Percentiles rank a stretch among this genome's conserved stretches.
Evolutionary conservation across 306 rosid genomes (phyloP).

Genomic region (Arachis hypogaea): DNA sequence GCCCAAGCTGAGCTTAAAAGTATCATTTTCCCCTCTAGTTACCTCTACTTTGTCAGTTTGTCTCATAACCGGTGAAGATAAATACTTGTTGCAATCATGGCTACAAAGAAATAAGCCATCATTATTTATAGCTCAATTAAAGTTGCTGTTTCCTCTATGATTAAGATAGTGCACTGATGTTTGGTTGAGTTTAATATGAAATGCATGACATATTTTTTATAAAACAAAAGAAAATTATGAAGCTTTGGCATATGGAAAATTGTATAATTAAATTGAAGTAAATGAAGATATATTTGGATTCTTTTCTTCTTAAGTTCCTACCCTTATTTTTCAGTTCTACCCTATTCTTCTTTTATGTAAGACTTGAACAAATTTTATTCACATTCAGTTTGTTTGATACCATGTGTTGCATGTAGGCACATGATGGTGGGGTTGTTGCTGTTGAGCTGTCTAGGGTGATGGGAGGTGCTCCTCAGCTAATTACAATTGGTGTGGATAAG

Average conservation of each 20-base stretch:
- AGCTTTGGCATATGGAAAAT: background rate
- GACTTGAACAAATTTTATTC: conserved; percentile 21
- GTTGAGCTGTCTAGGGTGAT: conserved; percentile 96
- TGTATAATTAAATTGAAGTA: conserved; percentile 17
- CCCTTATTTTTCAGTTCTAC: conserved; percentile 27
- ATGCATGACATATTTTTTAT: conserved; percentile 25
- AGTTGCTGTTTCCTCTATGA: conserved; percentile 35
- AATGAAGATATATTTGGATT: conserved; percentile 14
- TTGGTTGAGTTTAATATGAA: conserved; percentile 25
- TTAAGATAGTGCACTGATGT: conserved; percentile 18
- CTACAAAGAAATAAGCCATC: conserved; percentile 28
- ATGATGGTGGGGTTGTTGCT: conserved; percentile 98
- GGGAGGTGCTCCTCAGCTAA: conserved; percentile 96
- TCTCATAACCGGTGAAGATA: conserved; percentile 33
- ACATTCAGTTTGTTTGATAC: conserved; percentile 35
- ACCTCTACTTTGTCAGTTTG: conserved; percentile 9
- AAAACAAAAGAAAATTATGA: background rate
- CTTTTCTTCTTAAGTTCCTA: conserved; percentile 12
- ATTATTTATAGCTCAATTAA: conserved; percentile 29
- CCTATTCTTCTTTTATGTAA: conserved; percentile 19
- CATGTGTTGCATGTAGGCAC: conserved; percentile 67
- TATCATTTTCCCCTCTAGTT: conserved; percentile 37
- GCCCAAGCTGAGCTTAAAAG: conserved; percentile 95
- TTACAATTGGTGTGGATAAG: conserved; percentile 97
- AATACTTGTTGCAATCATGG: conserved; percentile 31